A percentile compares a stretch with the other conserved stretches of the same genome.
Conservation (phyloP, 768 basidiomycete species). For the Cystofilobasidium ferigula region DNA sequence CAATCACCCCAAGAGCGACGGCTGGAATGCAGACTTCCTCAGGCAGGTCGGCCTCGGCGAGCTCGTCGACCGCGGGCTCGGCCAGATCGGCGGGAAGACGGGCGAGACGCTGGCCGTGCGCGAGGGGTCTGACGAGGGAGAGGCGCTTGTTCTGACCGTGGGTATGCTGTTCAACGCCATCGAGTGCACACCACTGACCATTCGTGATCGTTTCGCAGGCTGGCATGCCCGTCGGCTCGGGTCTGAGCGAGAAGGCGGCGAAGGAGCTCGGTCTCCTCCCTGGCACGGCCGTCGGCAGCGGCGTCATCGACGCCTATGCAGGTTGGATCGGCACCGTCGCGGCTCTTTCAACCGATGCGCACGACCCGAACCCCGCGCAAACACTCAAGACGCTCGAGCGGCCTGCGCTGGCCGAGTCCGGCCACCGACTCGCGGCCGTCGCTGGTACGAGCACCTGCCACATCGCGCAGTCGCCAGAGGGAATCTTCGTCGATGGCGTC, state of each 20-base stretch:
- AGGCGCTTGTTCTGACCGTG: conserved; percentile 21
- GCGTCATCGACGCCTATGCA: conserved; percentile 94
- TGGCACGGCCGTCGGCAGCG: conserved; percentile 87
- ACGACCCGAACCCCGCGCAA: conserved; percentile 43
- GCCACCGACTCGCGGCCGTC: conserved; percentile 73
- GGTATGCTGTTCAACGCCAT: background rate
- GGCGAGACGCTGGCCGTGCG: conserved; percentile 40
- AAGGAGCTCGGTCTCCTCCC: conserved; percentile 69
- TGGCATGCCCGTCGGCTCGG: conserved; percentile 67
- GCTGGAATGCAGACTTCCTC: conserved; percentile 88
- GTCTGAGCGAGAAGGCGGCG: conserved; percentile 66
- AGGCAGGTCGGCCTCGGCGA: conserved; percentile 65
- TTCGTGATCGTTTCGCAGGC: conserved; percentile 55
- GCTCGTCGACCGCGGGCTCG: conserved; percentile 57
- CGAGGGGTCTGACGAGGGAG: background rate
- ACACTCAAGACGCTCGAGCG: conserved; percentile 41
- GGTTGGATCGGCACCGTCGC: conserved; percentile 96
- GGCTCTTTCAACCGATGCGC: conserved; percentile 47
- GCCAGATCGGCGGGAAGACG: conserved; percentile 59
- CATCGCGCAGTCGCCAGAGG: conserved; percentile 55
- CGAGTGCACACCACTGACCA: background rate
- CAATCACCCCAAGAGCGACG: conserved; percentile 43
- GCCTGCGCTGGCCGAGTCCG: conserved; percentile 65
- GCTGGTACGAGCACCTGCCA: conserved; percentile 97
- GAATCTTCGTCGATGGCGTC: conserved; percentile 78